Conservation (phyloP, 371 early-diverging fungal species). For the Blakeslea trispora region DNA sequence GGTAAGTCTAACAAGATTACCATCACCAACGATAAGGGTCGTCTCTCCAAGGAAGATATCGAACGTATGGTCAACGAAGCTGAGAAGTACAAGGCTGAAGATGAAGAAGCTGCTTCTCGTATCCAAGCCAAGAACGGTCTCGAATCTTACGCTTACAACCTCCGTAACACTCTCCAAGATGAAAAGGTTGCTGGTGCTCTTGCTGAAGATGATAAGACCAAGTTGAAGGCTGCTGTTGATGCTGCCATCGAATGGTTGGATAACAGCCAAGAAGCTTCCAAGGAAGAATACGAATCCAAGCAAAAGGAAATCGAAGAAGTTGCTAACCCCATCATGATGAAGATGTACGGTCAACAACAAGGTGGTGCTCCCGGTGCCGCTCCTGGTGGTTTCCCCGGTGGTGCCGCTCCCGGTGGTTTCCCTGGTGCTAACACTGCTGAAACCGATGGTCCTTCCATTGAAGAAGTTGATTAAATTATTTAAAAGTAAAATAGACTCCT, state of each 20-base stretch:
- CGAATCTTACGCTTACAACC: slow-evolving; percentile 86
- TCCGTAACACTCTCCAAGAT: slow-evolving; percentile 81
- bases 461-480: slow-evolving; percentile 50
- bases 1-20: slow-evolving; percentile 84
- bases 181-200: slow-evolving; percentile 76
- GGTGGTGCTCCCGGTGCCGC: slow-evolving; percentile 34
- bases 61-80: slow-evolving; percentile 90
- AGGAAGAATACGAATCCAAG: slow-evolving; percentile 87
- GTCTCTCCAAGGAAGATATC: slow-evolving; percentile 88
- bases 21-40: slow-evolving; percentile 93
- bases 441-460: slow-evolving; percentile 57
- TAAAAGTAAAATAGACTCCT: slow-evolving; percentile 2
- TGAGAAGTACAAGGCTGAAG: slow-evolving; percentile 87
- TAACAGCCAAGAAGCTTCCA: slow-evolving; percentile 80
- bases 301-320: slow-evolving; percentile 88
- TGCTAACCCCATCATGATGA: slow-evolving; percentile 89
- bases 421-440: slow-evolving; percentile 84
- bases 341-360: slow-evolving; percentile 62
- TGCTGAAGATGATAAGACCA: slow-evolving; percentile 69
- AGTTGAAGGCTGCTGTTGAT: slow-evolving; percentile 79
- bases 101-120: slow-evolving; percentile 79
- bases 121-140: slow-evolving; percentile 85
- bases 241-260: slow-evolving; percentile 89
- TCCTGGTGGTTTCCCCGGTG: slow-evolving; percentile 72
- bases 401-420: slow-evolving; percentile 76